Base-by-base conservation (phyloP, 306 rosid species). In the Argentina anserina region DNA sequence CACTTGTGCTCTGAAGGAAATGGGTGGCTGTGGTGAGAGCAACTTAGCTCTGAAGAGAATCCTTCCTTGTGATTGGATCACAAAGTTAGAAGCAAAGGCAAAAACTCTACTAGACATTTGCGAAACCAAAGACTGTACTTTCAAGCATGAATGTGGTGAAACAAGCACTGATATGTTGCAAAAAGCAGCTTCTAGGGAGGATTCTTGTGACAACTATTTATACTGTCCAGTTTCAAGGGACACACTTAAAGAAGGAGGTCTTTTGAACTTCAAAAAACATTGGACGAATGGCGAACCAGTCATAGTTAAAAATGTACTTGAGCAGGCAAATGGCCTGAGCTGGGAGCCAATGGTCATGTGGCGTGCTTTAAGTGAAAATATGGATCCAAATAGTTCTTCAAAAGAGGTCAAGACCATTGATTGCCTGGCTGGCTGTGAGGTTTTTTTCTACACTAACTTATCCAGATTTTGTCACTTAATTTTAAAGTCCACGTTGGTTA, bases 291-390 rank as follows among this genome's bases (percentile, higher is more conserved):
- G 96, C 43, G 89, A 92, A 74, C 97, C 96, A 1, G 67, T 89
- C 65, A 82, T 92, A 60, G 90, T 90, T 67, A 86, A 84, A 68
- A 83, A 90, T 86, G 93, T 81, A 66, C 96, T 87, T 67, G 71
- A 77, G 65, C 86, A 81, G 62, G 86, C 89, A n/a, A 79, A 87
- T 46, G 96, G 90, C 70, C 85, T 92, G 81, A 92, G 97, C 84
- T 92, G 97, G 97, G 89, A 92, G 80, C 97, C 97, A 45, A 89
- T 84, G 93, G 97, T 92, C 59, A 86, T 92, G 82, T 85, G 90
- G 96, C 91, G 97, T 73, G 97, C 88, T 6, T 80, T 92, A 49
- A 86, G 94, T 65, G 90, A 88, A 82, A 84, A 74, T 68, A 59
- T 23, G 39, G 84, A 72, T 77, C 76, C 84, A 74, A 85, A 78